Evolutionary conservation across 176 grass and related monocot genomes (phyloP).

Genomic region (Oryza coarctata): DNA sequence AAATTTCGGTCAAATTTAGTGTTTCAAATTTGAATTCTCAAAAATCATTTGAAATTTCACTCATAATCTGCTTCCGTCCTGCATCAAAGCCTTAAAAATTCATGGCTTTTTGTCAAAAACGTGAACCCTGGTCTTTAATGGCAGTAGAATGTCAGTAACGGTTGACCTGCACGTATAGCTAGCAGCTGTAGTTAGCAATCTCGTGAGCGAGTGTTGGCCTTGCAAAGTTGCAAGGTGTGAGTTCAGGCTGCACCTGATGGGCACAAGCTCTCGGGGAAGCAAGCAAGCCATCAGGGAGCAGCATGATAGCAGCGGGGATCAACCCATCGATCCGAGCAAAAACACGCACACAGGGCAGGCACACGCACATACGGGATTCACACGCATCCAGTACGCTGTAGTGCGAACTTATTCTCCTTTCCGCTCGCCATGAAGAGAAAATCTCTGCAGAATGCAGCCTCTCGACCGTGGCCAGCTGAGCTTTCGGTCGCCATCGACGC

Average conservation of each 20-base stretch:
- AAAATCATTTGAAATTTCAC: no score
- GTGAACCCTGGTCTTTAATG: no score
- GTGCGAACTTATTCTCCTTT: background rate
- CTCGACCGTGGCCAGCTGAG: background rate
- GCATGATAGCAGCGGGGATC: slow-evolving; percentile 28
- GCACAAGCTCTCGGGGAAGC: slow-evolving; percentile 25
- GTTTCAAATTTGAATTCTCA: no score
- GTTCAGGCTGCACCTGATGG: background rate
- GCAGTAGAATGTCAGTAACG: no score
- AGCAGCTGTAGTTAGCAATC: background rate
- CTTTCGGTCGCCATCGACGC: background rate
- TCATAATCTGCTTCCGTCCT: no score
- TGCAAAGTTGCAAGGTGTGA: background rate
- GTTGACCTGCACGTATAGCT: no score
- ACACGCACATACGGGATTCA: slow-evolving; percentile 34
- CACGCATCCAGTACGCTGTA: slow-evolving; percentile 33
- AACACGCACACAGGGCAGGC: background rate
- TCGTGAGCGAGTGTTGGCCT: background rate
- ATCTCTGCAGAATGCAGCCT: background rate
- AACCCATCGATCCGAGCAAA: background rate
- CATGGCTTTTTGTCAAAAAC: no score
- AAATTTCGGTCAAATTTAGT: no score
- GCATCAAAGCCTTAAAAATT: no score
- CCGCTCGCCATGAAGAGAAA: background rate
- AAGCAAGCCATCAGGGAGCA: slow-evolving; percentile 11